Evolutionary conservation across 2,329 filamentous ascomycete species (phyloP).

Genomic region (Xylariomycetidae sp.): DNA sequence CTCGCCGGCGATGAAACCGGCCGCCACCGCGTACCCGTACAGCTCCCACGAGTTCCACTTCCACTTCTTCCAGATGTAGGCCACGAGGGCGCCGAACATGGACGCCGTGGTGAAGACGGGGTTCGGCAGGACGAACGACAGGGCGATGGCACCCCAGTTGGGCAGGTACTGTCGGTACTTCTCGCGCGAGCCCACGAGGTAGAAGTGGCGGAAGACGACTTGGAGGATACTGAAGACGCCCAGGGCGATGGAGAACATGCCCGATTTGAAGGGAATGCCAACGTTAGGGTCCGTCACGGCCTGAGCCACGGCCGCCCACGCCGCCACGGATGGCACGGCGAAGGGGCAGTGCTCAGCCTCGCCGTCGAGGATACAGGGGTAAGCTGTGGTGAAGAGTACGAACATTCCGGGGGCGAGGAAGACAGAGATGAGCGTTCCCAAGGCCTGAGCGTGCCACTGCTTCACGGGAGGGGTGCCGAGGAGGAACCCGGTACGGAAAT

Average conservation of each 20-base stretch:
- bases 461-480: constrained; percentile 59
- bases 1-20: constrained; percentile 59
- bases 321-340: constrained; percentile 56
- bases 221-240: constrained; percentile 46
- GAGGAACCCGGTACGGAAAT: constrained; percentile 66
- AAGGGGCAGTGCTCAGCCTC: constrained; percentile 52
- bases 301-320: constrained; percentile 62
- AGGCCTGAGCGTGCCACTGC: constrained; percentile 62
- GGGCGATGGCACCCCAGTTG: constrained; percentile 58
- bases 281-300: constrained; percentile 55
- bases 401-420: constrained; percentile 65
- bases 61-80: constrained; percentile 50
- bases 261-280: constrained; percentile 49
- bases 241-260: constrained; percentile 55
- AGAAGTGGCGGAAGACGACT: constrained; percentile 51
- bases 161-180: constrained; percentile 53
- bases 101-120: constrained; percentile 56
- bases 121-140: constrained; percentile 54
- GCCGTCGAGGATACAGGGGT: constrained; percentile 59
- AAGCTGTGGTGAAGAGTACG: constrained; percentile 62
- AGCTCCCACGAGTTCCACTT: constrained; percentile 49
- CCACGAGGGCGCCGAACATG: constrained; percentile 48
- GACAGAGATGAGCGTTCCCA: constrained; percentile 59
- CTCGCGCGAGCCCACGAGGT: constrained; percentile 46
- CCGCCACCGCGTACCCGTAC: constrained; percentile 55